Base-by-base conservation (phyloP, 345 rosid species). In the Sisymbrium altissimum region DNA sequence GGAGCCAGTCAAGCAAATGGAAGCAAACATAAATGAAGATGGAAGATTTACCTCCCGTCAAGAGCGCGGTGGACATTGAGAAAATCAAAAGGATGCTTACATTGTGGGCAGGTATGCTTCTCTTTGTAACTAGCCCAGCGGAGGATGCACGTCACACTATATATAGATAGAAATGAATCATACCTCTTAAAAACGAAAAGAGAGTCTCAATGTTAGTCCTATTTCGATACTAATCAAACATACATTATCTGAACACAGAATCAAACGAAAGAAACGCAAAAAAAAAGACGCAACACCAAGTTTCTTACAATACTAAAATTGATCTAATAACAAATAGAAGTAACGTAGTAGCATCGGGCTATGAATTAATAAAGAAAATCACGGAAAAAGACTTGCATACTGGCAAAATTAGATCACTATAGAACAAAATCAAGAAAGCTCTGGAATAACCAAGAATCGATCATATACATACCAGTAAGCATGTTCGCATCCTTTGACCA, bases 401-500 rank as follows among this genome's bases (percentile, higher is more conserved):
- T 2, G 5, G 44, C 12, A 72, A 72, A 54, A 25, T 25, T 11
- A 69, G 40, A 57, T 44, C 32, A 68, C 15, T n/a, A 36, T 1
- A 57, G 27, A 46, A 52, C 6, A 21, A 33, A 74, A 23, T 39
- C 40, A 7, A 15, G 27, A 57, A 30, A 44, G 43, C 0, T 6
- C 30, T 15, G 48, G 27, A 64, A 35, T 4, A 43, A 36, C 23
- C 14, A 57, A 66, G 59, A 74, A 8, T 21, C 54, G 4, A 59
- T 54, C 13, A n/a, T n/a, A 46, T 58, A 83, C 95, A 62, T 84
- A 90, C 99, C 99, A 95, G 87, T 95, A 95, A 21, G 97, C 86
- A 65, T 95, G 98, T 72, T 95, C 98, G 84, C 99, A 95, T 75
- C 92, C 97, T 82, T 89, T 92, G 32, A 95, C 79, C 70, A 92